phyloP scores from a whole-genome alignment of 148 eudicot genomes.

The Fagopyrum homotropicum region DNA sequence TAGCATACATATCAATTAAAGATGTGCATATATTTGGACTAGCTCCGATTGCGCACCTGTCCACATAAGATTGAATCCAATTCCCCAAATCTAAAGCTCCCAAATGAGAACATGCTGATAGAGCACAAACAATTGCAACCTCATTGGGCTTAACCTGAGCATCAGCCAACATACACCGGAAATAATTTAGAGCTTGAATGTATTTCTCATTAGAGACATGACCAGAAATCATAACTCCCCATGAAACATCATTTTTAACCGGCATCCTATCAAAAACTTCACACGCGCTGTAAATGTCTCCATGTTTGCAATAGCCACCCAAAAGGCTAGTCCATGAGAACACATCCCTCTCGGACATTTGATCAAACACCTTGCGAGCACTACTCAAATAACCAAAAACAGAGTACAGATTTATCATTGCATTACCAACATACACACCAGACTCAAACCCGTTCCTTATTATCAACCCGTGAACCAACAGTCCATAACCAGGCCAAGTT shows the following conservation, averaged over 20 bases:
- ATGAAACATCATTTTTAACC: slow-evolving; percentile 54
- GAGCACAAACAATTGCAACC: slow-evolving; percentile 59
- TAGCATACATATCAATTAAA: slow-evolving; percentile 66
- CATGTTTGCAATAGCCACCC: slow-evolving; percentile 32
- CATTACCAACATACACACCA: slow-evolving; percentile 50
- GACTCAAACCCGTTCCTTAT: slow-evolving; percentile 40
- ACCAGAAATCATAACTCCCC: slow-evolving; percentile 71
- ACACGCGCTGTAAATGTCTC: slow-evolving; percentile 37
- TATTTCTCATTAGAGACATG: slow-evolving; percentile 42
- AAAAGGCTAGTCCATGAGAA: slow-evolving; percentile 28
- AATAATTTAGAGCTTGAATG: slow-evolving; percentile 47
- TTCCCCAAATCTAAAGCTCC: slow-evolving; percentile 57
- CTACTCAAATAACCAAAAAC: slow-evolving; percentile 34
- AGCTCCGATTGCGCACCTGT: slow-evolving; percentile 18
- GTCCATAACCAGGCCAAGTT: slow-evolving; percentile 25
- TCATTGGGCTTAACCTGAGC: slow-evolving; percentile 39
- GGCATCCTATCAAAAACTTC: slow-evolving; percentile 47
- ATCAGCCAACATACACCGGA: slow-evolving; percentile 32
- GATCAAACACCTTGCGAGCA: slow-evolving; percentile 26
- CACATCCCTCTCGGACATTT: slow-evolving; percentile 24
- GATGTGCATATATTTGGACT: slow-evolving; percentile 45
- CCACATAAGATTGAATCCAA: slow-evolving; percentile 39
- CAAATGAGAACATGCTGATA: slow-evolving; percentile 67
- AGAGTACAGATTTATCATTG: slow-evolving; percentile 32
- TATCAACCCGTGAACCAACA: slow-evolving; percentile 47